Evolutionary conservation across 768 basidiomycete species (phyloP), one percentile per base, ranked within the genome.

Genomic region (Bullera alba): DNA sequence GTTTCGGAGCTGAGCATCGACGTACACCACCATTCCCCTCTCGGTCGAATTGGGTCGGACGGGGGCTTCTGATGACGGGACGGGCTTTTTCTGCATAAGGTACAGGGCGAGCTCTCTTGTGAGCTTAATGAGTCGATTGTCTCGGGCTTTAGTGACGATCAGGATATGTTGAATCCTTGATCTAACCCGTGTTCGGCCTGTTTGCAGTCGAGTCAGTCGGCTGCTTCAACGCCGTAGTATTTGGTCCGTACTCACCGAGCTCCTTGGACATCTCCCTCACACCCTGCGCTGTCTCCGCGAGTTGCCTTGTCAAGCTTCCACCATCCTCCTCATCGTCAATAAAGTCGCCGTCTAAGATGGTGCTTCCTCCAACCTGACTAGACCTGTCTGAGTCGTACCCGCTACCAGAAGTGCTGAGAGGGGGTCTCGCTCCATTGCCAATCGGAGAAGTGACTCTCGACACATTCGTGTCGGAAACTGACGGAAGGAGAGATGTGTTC

Each of bases 201-300:
- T n/a, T n/a, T n/a, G n/a, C n/a, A 53, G 46, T 29, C 42, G 47
- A n/a, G 10, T 15, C 26, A 30, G n/a, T 17, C 23, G 29, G 12
- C 17, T 12, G 16, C 30, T 46, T 36, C 42, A 56, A 19, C 7
- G 6, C 12, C n/a, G 48, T n/a, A 41, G 4, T 42, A 30, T 16
- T n/a, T n/a, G n/a, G n/a, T n/a, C n/a, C n/a, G 17, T 38, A 16
- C 74, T 45, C 61, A 89, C 93, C 95, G 16, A 99, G 83, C 72
- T 93, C 88, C 73, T 93, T 93, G 81, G 90, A 93, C 90, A 96
- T 92, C 75, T 99, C 95, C 42, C 95, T 80, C 10, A 99, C 95
- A 32, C 90, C 86, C 12, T 90, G 87, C 16, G 95, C 95, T 17
- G 95, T 99, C 75, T 93, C 93, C 6, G 93, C 95, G 14, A 99